Conservation (phyloP, 2,329 filamentous ascomycete genomes). For the Trichoderma endophyticum region DNA sequence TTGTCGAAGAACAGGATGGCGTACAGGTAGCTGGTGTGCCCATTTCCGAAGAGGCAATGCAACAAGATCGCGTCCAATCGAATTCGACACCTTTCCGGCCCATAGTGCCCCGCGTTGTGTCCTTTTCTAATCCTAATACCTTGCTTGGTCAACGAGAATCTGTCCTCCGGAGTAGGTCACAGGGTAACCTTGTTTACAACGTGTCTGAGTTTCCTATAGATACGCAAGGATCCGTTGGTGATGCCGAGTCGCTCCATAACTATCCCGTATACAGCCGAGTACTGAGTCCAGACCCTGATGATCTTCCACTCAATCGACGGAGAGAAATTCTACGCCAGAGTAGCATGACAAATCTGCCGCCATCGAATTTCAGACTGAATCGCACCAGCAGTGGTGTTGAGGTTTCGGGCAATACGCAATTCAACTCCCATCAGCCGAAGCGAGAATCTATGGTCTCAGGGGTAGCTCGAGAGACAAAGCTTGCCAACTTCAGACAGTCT, state of each 20-base stretch:
- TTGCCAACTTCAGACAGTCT: conserved; percentile 66
- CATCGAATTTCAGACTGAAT: conserved; percentile 26
- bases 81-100: conserved; percentile 29
- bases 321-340: conserved; percentile 57
- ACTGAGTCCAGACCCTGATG: conserved; percentile 52
- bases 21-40: conserved; percentile 18
- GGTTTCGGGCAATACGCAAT: conserved; percentile 36
- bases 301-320: conserved; percentile 69
- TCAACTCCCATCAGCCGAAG: conserved; percentile 55
- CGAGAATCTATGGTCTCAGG: conserved; percentile 43
- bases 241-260: conserved; percentile 42
- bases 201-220: conserved; percentile 27
- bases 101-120: conserved; percentile 45
- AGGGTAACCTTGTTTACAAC: conserved; percentile 36
- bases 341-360: conserved; percentile 37
- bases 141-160: conserved; percentile 55
- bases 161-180: conserved; percentile 51
- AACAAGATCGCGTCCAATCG: conserved; percentile 17
- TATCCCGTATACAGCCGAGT: conserved; percentile 32
- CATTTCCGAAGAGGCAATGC: conserved; percentile 23
- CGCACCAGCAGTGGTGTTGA: conserved; percentile 26
- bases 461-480: conserved; percentile 52
- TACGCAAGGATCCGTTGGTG: conserved; percentile 34
- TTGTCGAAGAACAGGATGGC: conserved; percentile 41
- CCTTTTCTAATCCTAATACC: conserved; percentile 52